Evolutionary conservation across 768 basidiomycete genomes (phyloP), one percentile per base, ranked within the genome.

Genomic region (Rhodocollybia butyracea): DNA sequence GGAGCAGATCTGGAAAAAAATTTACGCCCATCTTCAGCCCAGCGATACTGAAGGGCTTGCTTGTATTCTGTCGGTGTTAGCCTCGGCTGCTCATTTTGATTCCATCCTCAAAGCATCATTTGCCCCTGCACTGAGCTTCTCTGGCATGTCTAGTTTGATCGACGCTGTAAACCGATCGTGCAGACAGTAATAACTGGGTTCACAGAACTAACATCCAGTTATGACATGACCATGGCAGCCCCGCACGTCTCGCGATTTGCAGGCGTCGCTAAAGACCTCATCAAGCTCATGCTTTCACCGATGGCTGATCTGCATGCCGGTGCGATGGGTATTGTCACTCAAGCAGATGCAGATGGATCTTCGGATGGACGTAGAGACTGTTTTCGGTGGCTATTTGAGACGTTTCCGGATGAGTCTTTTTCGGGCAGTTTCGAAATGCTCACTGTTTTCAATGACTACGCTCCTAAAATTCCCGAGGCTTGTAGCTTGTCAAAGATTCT

Each of bases 401-500:
- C 88, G 51, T 75, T 81, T 51, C 82, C 93, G 0, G 77, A 80
- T 34, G 76, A 79, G 29, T 77, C 89, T 0, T 74, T 98, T 22
- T 77, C 83, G 15, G 94, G 90, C 6, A 74, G 97, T 27, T 76
- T 81, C 47, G 72, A 74, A n/a, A 87, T 85, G 63, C 77, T 98
- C 10, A 69, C 73, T 24, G 79, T 70, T 1, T 98, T 94, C 71
- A 76, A 76, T 48, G 70, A 73, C 15, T 81, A 84, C 59, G 88
- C 91, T 0, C 68, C 74, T 11, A 61, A 65, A 12, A 79, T 91
- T 4, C 87, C 90, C 0, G 97, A 98, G 65, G 95, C 94, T 0
- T 93, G 91, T 65, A 85, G 80, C 46, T 66, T 94, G n/a, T 91
- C 97, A 4, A 91, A 90, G 62, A 86, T 91, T 19, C 81, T 98